Evolutionary conservation across 2,329 filamentous ascomycete species (phyloP).

Genomic region (Diatrype stigma): DNA sequence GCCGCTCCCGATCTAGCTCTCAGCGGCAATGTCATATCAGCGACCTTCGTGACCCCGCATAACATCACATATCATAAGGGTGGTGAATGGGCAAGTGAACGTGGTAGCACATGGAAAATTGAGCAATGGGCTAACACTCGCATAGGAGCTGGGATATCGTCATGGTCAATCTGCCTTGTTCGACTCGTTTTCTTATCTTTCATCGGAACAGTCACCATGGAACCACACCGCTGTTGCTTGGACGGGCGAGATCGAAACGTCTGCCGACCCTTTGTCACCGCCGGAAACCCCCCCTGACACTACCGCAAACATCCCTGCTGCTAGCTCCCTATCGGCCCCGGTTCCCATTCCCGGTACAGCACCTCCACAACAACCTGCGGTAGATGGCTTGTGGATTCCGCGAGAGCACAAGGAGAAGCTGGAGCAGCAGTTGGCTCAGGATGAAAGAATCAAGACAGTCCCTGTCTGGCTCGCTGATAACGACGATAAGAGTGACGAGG

Average conservation of each 20-base stretch:
- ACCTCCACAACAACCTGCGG: conserved; percentile 53
- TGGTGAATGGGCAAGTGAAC: conserved; percentile 55
- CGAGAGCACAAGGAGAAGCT: conserved; percentile 67
- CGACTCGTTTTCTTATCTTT: conserved; percentile 84
- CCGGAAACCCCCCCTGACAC: conserved; percentile 45
- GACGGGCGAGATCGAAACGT: conserved; percentile 78
- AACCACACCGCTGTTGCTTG: conserved; percentile 90
- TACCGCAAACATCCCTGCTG: conserved; percentile 47
- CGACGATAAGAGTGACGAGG: conserved; percentile 59
- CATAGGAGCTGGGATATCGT: conserved; percentile 68
- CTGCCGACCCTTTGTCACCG: conserved; percentile 40
- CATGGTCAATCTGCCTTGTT: conserved; percentile 88
- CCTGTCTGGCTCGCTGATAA: conserved; percentile 89
- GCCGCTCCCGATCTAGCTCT: conserved; percentile 54
- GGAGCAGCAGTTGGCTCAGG: conserved; percentile 68
- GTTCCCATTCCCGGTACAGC: conserved; percentile 65
- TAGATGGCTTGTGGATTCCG: conserved; percentile 68
- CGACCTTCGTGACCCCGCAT: conserved; percentile 60
- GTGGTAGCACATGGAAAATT: background rate
- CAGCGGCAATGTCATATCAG: conserved; percentile 63
- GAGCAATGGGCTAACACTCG: conserved; percentile 3
- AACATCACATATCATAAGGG: conserved; percentile 54
- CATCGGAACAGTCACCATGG: conserved; percentile 80
- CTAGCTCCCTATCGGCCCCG: conserved; percentile 75
- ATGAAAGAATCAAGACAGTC: conserved; percentile 72